These are phyloP conservation scores for Eucalyptus sp. DNA, from an alignment of 345 rosid species.

Conservation along the genomic window DNA sequence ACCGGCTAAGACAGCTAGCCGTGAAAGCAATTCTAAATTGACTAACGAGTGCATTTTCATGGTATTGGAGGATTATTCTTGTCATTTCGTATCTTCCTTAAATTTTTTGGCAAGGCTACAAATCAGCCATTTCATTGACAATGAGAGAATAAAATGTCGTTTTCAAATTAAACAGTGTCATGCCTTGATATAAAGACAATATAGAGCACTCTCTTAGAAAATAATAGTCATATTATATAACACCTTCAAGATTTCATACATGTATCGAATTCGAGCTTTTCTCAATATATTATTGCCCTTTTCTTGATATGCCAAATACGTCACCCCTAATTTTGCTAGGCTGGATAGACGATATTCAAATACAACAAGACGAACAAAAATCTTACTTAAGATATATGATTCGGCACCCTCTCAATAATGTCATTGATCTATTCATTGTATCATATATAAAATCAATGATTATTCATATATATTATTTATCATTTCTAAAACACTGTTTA, in stretches of 20 bases:
- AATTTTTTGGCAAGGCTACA: background rate
- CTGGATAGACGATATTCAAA: background rate
- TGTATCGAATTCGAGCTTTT: background rate
- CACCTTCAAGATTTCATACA: background rate
- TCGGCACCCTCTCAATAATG: background rate
- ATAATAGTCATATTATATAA: background rate
- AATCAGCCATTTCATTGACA: background rate
- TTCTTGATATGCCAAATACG: background rate
- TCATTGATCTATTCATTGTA: background rate
- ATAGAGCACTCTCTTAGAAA: background rate
- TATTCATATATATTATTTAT: background rate
- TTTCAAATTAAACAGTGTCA: background rate
- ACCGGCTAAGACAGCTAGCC: background rate
- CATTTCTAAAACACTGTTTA: background rate
- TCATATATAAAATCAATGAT: background rate
- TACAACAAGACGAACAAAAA: background rate
- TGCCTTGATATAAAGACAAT: background rate
- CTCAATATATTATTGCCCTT: background rate
- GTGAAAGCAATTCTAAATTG: background rate
- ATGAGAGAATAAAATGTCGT: background rate
- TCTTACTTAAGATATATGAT: background rate
- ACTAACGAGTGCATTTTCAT: background rate
- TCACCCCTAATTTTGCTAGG: background rate
- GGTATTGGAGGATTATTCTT: background rate
- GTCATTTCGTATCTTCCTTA: background rate